Evolutionary conservation across 2,329 filamentous ascomycete genomes (phyloP).

Genomic region (Neoarthrinium moseri): DNA sequence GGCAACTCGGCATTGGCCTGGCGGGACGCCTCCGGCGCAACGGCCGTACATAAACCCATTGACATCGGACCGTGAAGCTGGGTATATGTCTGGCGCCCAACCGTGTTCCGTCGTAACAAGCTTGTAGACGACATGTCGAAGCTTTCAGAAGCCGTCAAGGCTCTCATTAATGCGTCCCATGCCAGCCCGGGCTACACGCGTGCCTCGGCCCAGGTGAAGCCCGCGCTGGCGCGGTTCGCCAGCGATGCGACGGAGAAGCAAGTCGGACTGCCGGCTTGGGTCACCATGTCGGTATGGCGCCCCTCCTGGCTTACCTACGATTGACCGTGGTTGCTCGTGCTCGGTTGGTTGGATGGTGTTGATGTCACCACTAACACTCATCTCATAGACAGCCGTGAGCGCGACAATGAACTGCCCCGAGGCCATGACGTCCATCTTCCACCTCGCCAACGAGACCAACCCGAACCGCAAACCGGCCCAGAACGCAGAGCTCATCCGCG

Average conservation of each 20-base stretch:
- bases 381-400: conserved; percentile 72
- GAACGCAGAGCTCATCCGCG: conserved; percentile 70
- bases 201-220: conserved; percentile 61
- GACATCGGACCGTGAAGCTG: background rate
- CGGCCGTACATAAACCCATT: background rate
- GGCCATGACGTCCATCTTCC: conserved; percentile 64
- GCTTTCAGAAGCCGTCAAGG: conserved; percentile 68
- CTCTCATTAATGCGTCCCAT: conserved; percentile 69
- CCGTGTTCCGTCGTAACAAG: too few species aligned
- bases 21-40: background rate
- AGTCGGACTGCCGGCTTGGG: conserved; percentile 31
- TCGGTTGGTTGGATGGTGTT: background rate
- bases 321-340: background rate
- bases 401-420: conserved; percentile 86
- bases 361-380: background rate
- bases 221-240: conserved; percentile 64
- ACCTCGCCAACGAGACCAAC: conserved; percentile 38
- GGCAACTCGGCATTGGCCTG: background rate
- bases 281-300: conserved; percentile 30
- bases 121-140: conserved; percentile 77
- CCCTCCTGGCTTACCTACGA: background rate
- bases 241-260: conserved; percentile 58
- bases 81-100: background rate
- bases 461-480: conserved; percentile 33
- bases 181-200: conserved; percentile 64